Evolutionary conservation across 2,329 filamentous ascomycete genomes (phyloP), one percentile per base, ranked within the genome.

Genomic region (Arachnopeziza araneosa): DNA sequence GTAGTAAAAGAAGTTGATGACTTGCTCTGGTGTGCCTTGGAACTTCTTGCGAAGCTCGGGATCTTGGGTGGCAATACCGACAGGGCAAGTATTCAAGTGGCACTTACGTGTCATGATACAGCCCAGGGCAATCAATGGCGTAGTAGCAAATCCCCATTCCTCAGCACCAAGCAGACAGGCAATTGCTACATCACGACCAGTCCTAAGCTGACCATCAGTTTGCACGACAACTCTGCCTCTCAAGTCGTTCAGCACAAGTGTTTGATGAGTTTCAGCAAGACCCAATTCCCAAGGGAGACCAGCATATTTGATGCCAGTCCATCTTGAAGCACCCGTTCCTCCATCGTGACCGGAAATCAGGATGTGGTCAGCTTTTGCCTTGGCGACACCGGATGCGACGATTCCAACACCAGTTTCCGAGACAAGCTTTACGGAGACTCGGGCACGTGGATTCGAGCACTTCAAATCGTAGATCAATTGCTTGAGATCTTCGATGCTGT

Each of bases 261-360:
- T 98, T 78, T 98, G 93, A 74, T 98, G 93, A 52, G 93, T 97
- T 79, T 98, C 93, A 6, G 93, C 93, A 69, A 98, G 88, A 83
- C 93, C 93, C 68, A 98, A 75, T 76, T 98, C 93, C 93, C 93
- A 98, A 24, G 93, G 93, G 44, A 97, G 85, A 83, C 93, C 93
- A 55, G 93, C 93, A 74, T 97, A 96, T 77, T 97, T 97, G 85
- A 96, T 97, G 80, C 93, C 93, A 71, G 93, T 98, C 93, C 93
- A 98, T 75, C 93, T 83, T 56, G 93, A 97, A 62, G 93, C 93
- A 81, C 93, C 93, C 63, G 93, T 98, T 75, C 93, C 93, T 80
- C 93, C 93, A 72, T 98, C 93, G 72, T 98, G 93, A 68, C 93
- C 93, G 65, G 93, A 96, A 71, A 98, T 97, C 70, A 98, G 78